These are phyloP conservation scores for Cicer judaicum DNA, from an alignment of 306 rosid genomes.

Conservation along the genomic window DNA sequence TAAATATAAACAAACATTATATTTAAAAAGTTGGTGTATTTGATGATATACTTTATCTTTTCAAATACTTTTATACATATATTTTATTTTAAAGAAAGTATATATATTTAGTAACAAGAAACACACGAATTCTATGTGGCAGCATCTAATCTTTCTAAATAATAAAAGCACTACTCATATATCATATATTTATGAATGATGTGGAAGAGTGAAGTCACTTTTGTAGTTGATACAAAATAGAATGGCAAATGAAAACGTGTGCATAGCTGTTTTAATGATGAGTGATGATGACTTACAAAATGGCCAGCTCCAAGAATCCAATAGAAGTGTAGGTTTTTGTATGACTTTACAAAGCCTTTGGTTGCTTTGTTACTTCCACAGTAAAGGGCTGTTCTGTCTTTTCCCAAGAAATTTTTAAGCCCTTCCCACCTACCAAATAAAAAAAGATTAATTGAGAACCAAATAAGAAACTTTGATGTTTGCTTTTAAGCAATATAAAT, in stretches of 20 bases:
- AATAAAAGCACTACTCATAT: not conserved
- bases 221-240: not conserved
- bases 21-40: too few species aligned
- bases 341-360: slow-evolving; percentile 67
- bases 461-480: not conserved
- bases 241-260: slow-evolving; percentile 5
- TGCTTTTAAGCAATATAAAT: slow-evolving; percentile 8
- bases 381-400: slow-evolving; percentile 63
- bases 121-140: too few species aligned
- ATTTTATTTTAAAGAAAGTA: too few species aligned
- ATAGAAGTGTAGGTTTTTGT: slow-evolving; percentile 77
- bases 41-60: too few species aligned
- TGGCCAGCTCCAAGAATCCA: slow-evolving; percentile 99
- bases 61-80: too few species aligned
- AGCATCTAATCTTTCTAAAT: too few species aligned
- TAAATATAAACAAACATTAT: too few species aligned
- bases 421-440: slow-evolving; percentile 73
- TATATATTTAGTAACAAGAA: too few species aligned
- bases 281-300: slow-evolving; percentile 70
- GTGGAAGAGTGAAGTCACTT: slow-evolving; percentile 28
- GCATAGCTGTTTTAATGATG: slow-evolving; percentile 20
- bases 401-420: slow-evolving; percentile 56
- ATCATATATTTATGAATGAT: not conserved
- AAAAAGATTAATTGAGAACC: not conserved
- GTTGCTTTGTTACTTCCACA: slow-evolving; percentile 59